These are phyloP conservation scores for Heterobasidion annosum DNA, from an alignment of 1,284 basidiomycete genomes.

Conservation along the genomic window DNA sequence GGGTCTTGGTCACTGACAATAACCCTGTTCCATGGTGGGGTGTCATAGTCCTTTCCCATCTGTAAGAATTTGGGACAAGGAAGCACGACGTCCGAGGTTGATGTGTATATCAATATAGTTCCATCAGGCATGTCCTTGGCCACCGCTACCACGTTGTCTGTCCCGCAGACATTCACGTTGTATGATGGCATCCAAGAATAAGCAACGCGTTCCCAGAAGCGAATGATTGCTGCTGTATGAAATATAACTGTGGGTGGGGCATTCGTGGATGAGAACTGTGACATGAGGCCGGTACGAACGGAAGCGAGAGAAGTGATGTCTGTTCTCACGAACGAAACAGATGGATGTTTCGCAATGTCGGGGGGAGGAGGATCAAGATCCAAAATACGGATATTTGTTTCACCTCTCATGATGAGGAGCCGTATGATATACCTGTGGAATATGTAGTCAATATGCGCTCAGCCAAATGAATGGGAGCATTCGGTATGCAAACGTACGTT, in stretches of 20 bases:
- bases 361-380: conserved; percentile 20
- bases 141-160: conserved; percentile 19
- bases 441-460: neutral
- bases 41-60: conserved; percentile 15
- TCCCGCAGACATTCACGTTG: conserved; percentile 22
- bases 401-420: conserved; percentile 23
- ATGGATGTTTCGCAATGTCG: conserved; percentile 15
- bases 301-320: conserved; percentile 22
- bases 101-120: conserved; percentile 22
- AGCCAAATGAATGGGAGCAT: neutral
- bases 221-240: conserved; percentile 23
- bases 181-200: conserved; percentile 22
- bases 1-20: conserved; percentile 17
- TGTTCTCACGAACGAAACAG: conserved; percentile 19
- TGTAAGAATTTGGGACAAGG: conserved; percentile 19
- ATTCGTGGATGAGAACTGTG: conserved; percentile 13
- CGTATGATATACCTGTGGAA: conserved; percentile 21
- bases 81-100: conserved; percentile 17
- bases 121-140: conserved; percentile 15
- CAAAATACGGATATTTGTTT: conserved; percentile 22
- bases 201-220: conserved; percentile 24
- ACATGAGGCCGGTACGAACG: conserved; percentile 15
- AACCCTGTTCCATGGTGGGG: conserved; percentile 7
- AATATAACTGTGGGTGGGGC: conserved; percentile 20
- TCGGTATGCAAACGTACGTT: conserved; percentile 14